Evolutionary conservation across 2,329 filamentous ascomycete genomes (phyloP).

Genomic region (Aspergillus hortae): DNA sequence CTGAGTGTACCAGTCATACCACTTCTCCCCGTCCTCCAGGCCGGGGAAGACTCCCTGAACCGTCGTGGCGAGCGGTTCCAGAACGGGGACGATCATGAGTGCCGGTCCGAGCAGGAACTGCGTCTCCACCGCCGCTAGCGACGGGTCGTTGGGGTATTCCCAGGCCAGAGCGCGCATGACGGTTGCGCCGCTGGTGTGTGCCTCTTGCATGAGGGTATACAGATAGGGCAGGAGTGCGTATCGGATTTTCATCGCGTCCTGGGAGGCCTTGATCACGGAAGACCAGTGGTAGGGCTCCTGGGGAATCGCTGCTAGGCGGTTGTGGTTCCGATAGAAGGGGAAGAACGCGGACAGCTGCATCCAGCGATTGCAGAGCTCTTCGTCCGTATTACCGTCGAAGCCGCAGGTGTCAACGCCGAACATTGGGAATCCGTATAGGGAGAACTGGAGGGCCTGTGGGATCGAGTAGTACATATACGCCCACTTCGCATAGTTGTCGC

Average conservation of each 20-base stretch:
- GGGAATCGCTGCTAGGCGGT: conserved; percentile 55
- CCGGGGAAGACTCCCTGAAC: conserved; percentile 70
- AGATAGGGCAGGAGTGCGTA: conserved; percentile 71
- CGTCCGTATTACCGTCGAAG: conserved; percentile 64
- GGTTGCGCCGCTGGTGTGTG: conserved; percentile 63
- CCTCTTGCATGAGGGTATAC: conserved; percentile 68
- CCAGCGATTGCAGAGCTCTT: conserved; percentile 71
- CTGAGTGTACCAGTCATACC: conserved; percentile 80
- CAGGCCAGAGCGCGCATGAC: conserved; percentile 71
- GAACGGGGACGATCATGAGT: conserved; percentile 64
- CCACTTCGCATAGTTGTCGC: conserved; percentile 70
- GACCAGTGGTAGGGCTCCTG: conserved; percentile 73
- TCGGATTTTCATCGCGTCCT: conserved; percentile 65
- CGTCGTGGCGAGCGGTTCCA: conserved; percentile 57
- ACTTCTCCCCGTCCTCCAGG: conserved; percentile 55
- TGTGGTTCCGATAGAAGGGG: conserved; percentile 77
- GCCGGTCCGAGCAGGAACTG: conserved; percentile 69
- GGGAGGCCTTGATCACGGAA: conserved; percentile 62
- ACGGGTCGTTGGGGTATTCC: conserved; percentile 71
- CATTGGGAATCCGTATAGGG: conserved; percentile 73
- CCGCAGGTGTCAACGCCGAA: conserved; percentile 69
- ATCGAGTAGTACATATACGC: conserved; percentile 73
- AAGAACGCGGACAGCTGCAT: conserved; percentile 72
- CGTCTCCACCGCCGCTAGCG: conserved; percentile 61
- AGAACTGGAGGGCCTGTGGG: conserved; percentile 71